Base-by-base conservation (phyloP, 169 alveolate genomes). In the Theileria parva region DNA sequence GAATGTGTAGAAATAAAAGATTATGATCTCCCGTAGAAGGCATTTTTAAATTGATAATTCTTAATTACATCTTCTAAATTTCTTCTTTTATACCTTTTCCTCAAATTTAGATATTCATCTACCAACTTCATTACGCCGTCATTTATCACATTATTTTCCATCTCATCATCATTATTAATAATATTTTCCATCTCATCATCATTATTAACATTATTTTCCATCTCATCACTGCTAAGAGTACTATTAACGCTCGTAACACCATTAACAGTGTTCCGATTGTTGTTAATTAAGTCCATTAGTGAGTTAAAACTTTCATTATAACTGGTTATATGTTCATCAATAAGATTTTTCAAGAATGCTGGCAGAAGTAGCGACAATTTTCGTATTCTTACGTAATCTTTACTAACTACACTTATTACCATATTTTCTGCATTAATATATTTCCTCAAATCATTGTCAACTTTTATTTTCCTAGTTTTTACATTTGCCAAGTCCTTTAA, bases 61-160 rank as follows among this genome's bases (percentile, higher is more conserved):
- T 34, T 61, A 27, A 27, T 61, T 61, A 61, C 34, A 9, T 8
- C 50, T 61, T 61, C 69, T 34, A 61, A 34, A 61, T 61, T n/a
- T 25, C 27, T 34, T 13, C 27, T 61, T 61, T 61, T 61, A n/a
- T 25, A 34, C 48, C 23, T 27, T 34, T 27, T 61, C 1, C 23
- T 37, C 39, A 61, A n/a, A 5, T 61, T 61, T 9, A 61, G n/a
- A n/a, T 61, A 61, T 4, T 61, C 69, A 13, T 61, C 34, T 9
- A 9, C 27, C 32, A 13, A 9, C 8, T 4, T 23, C 34, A 25
- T 11, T n/a, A 61, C 2, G 23, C 23, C 69, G 23, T 61, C 23
- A 25, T 13, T 13, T 37, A 25, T 27, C 39, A 25, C 23, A 9
- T 21, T 27, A 4, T 61, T 19, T 1, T 13, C 27, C 11, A 12